These are phyloP conservation scores for Mycosphaerella arachidis DNA, from an alignment of 2,329 filamentous ascomycete genomes.

Conservation along the genomic window DNA sequence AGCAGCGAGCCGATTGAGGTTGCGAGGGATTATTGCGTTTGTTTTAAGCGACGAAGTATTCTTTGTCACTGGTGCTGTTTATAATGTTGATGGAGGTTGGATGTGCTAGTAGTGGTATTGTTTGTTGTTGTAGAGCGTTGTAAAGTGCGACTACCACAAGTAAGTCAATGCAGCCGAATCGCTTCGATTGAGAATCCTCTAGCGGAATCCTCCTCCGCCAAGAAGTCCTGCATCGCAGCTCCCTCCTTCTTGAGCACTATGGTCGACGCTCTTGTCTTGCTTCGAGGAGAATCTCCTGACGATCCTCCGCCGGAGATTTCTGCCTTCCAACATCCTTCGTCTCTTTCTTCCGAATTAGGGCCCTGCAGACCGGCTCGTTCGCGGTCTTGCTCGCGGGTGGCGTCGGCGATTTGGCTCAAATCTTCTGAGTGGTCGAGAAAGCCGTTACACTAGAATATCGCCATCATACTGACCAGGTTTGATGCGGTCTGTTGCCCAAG, in stretches of 20 bases:
- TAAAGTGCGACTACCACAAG: too few relatives aligned
- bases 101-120: background rate
- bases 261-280: background rate
- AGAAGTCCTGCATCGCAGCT: background rate
- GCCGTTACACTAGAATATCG: background rate
- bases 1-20: conserved; percentile 1
- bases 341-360: background rate
- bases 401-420: background rate
- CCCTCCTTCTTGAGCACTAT: background rate
- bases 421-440: background rate
- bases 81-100: conserved; percentile 6
- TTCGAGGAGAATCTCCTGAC: background rate
- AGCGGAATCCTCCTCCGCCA: background rate
- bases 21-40: conserved; percentile 7
- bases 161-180: too few relatives aligned
- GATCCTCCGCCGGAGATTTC: background rate
- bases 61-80: conserved; percentile 7
- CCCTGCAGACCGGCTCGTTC: background rate
- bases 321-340: background rate
- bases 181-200: background rate
- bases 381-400: background rate
- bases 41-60: conserved; percentile 8
- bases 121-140: too few relatives aligned
- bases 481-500: background rate
- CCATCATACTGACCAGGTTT: background rate